Percentiles rank a stretch among this genome's conserved stretches.
These are phyloP conservation scores for Lobosporangium transversale DNA, from an alignment of 192 early-diverging fungal genomes.

Conservation along the genomic window DNA sequence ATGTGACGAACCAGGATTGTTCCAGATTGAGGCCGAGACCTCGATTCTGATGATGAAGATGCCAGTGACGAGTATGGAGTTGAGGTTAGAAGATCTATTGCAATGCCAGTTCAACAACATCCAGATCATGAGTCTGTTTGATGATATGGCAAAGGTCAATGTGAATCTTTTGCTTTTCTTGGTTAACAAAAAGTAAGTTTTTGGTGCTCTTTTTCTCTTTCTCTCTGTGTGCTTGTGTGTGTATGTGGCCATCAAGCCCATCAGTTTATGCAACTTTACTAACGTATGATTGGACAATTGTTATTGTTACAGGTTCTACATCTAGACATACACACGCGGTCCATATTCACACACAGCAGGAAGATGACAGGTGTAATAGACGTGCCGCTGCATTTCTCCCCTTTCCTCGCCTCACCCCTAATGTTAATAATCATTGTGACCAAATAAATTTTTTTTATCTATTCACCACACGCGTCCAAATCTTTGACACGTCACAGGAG, in stretches of 20 bases:
- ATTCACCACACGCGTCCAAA: too few relatives aligned
- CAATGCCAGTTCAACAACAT: conserved; percentile 95
- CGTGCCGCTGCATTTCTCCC: too few relatives aligned
- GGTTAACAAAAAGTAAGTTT: conserved; percentile 94
- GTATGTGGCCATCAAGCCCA: too few relatives aligned
- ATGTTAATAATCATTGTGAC: too few relatives aligned
- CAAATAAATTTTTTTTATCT: too few relatives aligned
- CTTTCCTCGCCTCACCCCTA: too few relatives aligned
- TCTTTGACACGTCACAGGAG: too few relatives aligned
- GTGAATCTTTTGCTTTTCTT: conserved; percentile 95
- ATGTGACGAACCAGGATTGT: conserved; percentile 90
- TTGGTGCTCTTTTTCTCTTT: neutral
- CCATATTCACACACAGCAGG: too few relatives aligned
- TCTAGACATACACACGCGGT: too few relatives aligned
- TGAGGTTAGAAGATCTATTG: conserved; percentile 92
- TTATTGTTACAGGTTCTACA: conserved; percentile 12
- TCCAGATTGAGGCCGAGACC: conserved; percentile 90
- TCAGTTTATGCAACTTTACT: neutral
- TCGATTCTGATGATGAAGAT: conserved; percentile 76
- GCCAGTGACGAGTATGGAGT: conserved; percentile 77
- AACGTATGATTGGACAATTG: neutral
- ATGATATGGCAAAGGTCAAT: conserved; percentile 93
- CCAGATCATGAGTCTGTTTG: conserved; percentile 90
- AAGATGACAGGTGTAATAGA: too few relatives aligned
- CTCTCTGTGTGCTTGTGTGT: too few relatives aligned